Base-by-base conservation (phyloP, 768 basidiomycete species). In the Pleurotus eryngii region DNA sequence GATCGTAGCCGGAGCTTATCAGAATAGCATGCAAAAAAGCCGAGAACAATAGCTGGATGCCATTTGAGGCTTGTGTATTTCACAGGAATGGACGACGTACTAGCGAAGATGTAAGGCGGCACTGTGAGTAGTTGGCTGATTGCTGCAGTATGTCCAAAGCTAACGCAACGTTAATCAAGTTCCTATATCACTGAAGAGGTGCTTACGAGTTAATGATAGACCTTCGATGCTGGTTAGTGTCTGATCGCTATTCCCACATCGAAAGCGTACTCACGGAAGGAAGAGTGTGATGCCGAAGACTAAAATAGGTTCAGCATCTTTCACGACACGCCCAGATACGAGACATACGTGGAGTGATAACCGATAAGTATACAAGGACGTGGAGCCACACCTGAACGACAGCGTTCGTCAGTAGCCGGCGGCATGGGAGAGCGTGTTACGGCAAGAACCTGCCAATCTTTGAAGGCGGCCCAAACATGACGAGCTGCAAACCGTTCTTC, bases 241-340 rank as follows among this genome's bases (percentile, higher is more conserved):
- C 87, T 86, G 42, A 87, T 87, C 3, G 84, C 81, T 43, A 85
- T 87, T 48, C n/a, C 9, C 5, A 17, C 22, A 24, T 39, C 8
- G 46, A 38, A 37, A 27, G 15, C 5, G 6, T 18, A 77, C 86
- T 63, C 65, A 87, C 83, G 86, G 86, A 27, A 88, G 70, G 74
- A 89, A 89, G 22, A 87, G 70, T 0, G 87, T 86, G 47, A 87
- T 86, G 2, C 86, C 87, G 62, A 84, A 87, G 2, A 87, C 86
- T 87, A 40, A 0, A 53, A 18, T 40, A 39, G 20, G 17, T 5
- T 48, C 22, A 15, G 14, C 17, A 18, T 20, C 7, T 15, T 35
- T 26, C 46, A 48, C 12, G 14, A 48, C 24, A 24, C 46, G 22
- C 5, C 5, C 14, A 27, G 2, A 45, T 4, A 40, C 2, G 27